Conservation (phyloP, 2,329 filamentous ascomycete genomes). For the Atkinsonella hypoxylon region DNA sequence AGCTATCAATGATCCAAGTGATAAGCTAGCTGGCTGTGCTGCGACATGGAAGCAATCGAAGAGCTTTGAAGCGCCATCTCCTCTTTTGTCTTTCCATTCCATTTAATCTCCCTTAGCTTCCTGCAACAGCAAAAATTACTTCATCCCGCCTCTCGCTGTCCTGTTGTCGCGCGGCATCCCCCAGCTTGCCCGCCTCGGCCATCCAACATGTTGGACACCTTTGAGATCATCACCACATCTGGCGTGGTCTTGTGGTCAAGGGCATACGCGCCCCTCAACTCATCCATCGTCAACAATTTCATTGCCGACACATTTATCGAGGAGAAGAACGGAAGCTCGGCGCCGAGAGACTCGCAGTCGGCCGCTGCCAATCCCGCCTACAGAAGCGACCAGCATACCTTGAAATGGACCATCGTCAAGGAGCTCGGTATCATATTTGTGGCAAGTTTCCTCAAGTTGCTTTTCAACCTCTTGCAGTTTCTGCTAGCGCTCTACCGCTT, state of each 20-base stretch:
- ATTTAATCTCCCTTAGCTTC: too few relatives aligned
- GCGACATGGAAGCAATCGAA: too few relatives aligned
- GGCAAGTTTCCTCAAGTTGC: conserved; percentile 31
- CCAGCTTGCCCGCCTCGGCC: not conserved
- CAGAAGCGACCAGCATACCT: conserved; percentile 82
- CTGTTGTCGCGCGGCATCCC: not conserved
- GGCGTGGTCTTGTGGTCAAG: conserved; percentile 96
- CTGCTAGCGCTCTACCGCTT: not conserved
- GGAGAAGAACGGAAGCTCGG: conserved; percentile 59
- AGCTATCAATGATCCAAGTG: too few relatives aligned
- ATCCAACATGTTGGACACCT: conserved; percentile 95
- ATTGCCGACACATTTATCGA: conserved; percentile 97
- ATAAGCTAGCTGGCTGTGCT: too few relatives aligned
- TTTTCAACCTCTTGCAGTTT: not conserved
- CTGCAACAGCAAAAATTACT: too few relatives aligned
- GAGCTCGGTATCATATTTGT: conserved; percentile 94
- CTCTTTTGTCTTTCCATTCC: too few relatives aligned
- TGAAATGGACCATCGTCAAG: conserved; percentile 89
- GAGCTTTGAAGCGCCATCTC: too few relatives aligned
- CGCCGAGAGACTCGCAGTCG: conserved; percentile 46
- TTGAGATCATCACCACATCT: conserved; percentile 91
- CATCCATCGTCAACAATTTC: conserved; percentile 81
- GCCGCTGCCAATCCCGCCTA: conserved; percentile 60
- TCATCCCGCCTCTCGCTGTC: too few relatives aligned
- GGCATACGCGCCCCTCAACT: conserved; percentile 67